Conservation (phyloP, 768 basidiomycete genomes). For the Pseudohyphozyma bogoriensis region DNA sequence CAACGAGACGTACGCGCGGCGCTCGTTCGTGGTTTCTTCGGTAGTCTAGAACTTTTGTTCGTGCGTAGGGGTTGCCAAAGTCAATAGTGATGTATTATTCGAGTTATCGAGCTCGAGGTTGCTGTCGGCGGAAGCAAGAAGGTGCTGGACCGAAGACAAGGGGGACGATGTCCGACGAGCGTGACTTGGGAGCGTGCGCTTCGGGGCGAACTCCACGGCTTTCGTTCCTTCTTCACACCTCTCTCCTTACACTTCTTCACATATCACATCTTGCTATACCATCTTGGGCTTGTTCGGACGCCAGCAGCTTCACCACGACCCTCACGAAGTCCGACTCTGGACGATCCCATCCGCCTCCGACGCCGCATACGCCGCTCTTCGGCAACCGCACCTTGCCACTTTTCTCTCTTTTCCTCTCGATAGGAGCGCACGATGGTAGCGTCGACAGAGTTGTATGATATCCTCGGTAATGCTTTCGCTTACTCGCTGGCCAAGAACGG, state of each 20-base stretch:
- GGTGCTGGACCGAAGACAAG: too few species aligned
- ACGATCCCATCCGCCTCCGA: too few species aligned
- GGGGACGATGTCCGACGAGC: too few species aligned
- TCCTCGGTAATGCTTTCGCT: constrained; percentile 47
- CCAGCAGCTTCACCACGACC: not conserved
- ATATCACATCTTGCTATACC: not conserved
- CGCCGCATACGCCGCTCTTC: too few species aligned
- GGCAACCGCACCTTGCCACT: not conserved
- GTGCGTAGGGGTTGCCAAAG: too few species aligned
- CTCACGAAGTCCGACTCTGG: not conserved
- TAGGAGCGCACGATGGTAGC: constrained; percentile 34
- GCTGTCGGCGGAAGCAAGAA: too few species aligned
- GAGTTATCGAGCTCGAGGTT: too few species aligned
- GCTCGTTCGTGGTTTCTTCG: too few species aligned
- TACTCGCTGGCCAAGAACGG: not conserved
- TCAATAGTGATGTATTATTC: too few species aligned
- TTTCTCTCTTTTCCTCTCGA: not conserved
- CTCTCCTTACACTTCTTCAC: not conserved
- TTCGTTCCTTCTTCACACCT: not conserved
- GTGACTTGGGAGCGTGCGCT: too few species aligned
- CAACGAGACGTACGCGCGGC: too few species aligned
- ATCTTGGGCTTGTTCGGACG: not conserved
- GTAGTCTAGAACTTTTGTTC: too few species aligned
- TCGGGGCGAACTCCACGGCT: not conserved
- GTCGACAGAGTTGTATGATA: constrained; percentile 57